phyloP scores from a whole-genome alignment of 352 stramenopile species.

The Thalassiosira hispida region DNA sequence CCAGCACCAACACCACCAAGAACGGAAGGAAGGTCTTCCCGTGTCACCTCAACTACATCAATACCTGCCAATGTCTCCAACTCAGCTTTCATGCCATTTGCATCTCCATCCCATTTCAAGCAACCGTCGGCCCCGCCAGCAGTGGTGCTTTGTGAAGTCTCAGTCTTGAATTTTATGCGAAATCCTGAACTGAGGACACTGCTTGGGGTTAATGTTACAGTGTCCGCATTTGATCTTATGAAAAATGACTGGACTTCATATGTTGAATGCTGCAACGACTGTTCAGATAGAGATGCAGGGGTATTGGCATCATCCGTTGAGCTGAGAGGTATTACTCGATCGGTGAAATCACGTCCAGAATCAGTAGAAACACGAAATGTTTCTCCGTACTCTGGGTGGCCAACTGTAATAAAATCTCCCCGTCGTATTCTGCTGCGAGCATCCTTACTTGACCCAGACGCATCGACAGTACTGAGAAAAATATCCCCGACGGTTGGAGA shows the following conservation, averaged over 20 bases:
- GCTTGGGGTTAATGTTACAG: constrained; percentile 61
- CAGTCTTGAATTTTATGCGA: constrained; percentile 89
- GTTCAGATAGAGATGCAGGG: constrained; percentile 58
- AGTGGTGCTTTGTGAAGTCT: constrained; percentile 88
- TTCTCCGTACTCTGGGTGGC: constrained; percentile 77
- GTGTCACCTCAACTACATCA: constrained; percentile 84
- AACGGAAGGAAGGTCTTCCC: constrained; percentile 85
- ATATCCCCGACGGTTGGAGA: constrained; percentile 62
- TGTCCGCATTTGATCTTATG: constrained; percentile 45
- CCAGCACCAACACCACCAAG: constrained; percentile 65
- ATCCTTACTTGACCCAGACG: constrained; percentile 64
- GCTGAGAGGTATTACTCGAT: constrained; percentile 61
- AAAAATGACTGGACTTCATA: constrained; percentile 83
- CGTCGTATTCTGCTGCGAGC: constrained; percentile 60
- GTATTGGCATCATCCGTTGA: constrained; percentile 53
- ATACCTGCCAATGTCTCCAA: constrained; percentile 81
- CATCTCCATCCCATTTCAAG: constrained; percentile 76
- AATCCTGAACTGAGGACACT: constrained; percentile 85
- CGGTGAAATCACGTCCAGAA: constrained; percentile 47
- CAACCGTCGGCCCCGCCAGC: constrained; percentile 76
- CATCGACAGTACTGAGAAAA: constrained; percentile 65
- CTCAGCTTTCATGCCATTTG: constrained; percentile 71
- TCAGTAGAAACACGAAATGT: constrained; percentile 83
- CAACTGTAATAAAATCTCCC: constrained; percentile 82
- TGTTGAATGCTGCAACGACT: constrained; percentile 65